phyloP scores from a whole-genome alignment of 495 filamentous ascomycete species.

The Geoglossum glabrum region DNA sequence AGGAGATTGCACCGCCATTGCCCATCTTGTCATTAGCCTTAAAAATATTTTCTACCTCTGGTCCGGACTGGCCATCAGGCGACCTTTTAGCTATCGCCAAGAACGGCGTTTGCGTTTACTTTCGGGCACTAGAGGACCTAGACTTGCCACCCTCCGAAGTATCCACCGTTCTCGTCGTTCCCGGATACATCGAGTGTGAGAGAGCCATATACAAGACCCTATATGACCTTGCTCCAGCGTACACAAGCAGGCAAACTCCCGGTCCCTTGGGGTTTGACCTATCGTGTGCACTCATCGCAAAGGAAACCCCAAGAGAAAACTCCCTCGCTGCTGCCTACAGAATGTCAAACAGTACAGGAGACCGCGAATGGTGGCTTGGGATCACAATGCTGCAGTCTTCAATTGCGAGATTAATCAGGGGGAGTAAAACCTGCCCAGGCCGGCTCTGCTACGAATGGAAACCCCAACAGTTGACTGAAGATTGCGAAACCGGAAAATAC shows the following conservation, averaged over 20 bases:
- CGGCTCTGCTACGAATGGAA: no score
- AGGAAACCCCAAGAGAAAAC: background rate
- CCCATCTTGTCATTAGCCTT: background rate
- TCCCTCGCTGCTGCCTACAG: background rate
- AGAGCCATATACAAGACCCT: background rate
- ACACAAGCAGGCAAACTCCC: background rate
- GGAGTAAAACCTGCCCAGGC: no score
- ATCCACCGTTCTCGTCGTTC: background rate
- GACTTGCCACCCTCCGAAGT: background rate
- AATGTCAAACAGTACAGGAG: no score
- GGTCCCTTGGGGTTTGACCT: background rate
- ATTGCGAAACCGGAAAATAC: no score
- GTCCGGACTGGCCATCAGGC: background rate
- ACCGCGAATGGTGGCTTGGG: no score
- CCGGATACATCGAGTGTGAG: background rate
- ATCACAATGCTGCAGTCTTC: no score
- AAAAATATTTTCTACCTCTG: no score
- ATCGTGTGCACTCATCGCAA: background rate
- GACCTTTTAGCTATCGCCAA: background rate
- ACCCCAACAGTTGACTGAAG: no score
- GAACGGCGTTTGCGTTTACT: background rate
- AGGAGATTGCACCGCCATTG: no score
- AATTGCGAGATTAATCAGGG: no score
- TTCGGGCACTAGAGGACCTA: background rate
- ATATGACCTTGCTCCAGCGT: background rate